Evolutionary conservation across 495 filamentous ascomycete species (phyloP).

Genomic region (Lentithecium fluviatile): DNA sequence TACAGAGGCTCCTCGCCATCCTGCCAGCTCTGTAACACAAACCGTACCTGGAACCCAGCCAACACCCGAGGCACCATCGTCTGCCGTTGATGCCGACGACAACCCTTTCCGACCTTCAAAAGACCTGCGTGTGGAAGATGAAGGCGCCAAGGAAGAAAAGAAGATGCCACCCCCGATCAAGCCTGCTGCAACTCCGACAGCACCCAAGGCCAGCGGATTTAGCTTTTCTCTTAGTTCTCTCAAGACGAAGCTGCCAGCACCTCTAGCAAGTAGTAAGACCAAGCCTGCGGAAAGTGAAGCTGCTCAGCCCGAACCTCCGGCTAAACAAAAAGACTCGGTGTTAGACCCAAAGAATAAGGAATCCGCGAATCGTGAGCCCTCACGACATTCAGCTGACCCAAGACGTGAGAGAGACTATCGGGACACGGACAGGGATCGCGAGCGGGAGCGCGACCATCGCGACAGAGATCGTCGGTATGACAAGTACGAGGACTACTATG

Average conservation of each 20-base stretch:
- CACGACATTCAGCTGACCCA: constrained; percentile 15
- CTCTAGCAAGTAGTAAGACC: constrained; percentile 52
- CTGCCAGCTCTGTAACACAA: constrained; percentile 34
- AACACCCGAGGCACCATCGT: constrained; percentile 8
- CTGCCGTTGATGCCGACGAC: constrained; percentile 53
- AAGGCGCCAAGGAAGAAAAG: constrained; percentile 48
- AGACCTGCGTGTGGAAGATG: constrained; percentile 63
- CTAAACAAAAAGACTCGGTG: constrained; percentile 12
- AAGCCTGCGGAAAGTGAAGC: constrained; percentile 53
- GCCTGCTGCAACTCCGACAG: constrained; percentile 47
- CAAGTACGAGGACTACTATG: constrained; percentile 28
- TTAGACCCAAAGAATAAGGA: constrained; percentile 19
- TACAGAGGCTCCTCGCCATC: constrained; percentile 22
- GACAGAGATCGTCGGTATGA: constrained; percentile 41
- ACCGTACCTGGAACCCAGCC: constrained; percentile 34
- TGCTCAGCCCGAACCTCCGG: not conserved
- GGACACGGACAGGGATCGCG: constrained; percentile 38
- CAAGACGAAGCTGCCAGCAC: constrained; percentile 62
- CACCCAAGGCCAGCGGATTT: constrained; percentile 67
- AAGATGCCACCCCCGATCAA: constrained; percentile 53
- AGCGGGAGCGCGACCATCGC: constrained; percentile 43
- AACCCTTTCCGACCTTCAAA: constrained; percentile 63
- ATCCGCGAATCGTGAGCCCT: constrained; percentile 29
- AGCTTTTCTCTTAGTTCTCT: constrained; percentile 89
- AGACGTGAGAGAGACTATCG: constrained; percentile 43